These are phyloP conservation scores for Dillenia turbinata DNA, from an alignment of 164 flowering plant genomes.

Conservation along the genomic window DNA sequence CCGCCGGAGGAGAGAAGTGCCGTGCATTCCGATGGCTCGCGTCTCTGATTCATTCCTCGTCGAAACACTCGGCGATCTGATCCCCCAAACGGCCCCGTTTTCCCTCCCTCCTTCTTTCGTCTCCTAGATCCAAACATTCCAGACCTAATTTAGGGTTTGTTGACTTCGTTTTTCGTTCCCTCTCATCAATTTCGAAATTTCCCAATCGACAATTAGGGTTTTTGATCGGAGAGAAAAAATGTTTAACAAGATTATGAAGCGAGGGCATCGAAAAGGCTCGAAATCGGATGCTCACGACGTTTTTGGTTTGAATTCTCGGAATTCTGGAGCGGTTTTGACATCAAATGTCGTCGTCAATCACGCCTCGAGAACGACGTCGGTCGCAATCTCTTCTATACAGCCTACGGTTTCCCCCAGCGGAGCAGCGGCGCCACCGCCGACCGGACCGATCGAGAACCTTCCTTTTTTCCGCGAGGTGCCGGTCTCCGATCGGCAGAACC, in stretches of 20 bases:
- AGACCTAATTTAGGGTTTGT: too few relatives aligned
- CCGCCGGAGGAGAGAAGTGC: too few relatives aligned
- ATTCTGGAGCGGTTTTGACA: constrained; percentile 29
- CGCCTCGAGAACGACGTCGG: constrained; percentile 41
- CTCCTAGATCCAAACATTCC: too few relatives aligned
- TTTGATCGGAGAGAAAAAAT: constrained; percentile 19
- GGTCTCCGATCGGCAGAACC: constrained; percentile 38
- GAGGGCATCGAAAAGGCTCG: constrained; percentile 51
- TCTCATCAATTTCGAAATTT: too few relatives aligned
- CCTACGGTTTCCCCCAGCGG: background rate
- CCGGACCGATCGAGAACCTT: constrained; percentile 37
- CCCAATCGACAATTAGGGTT: too few relatives aligned
- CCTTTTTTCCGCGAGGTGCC: constrained; percentile 57
- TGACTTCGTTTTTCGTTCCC: too few relatives aligned
- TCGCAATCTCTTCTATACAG: constrained; percentile 9
- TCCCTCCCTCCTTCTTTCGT: too few relatives aligned
- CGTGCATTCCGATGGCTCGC: too few relatives aligned
- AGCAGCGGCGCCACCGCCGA: constrained; percentile 7
- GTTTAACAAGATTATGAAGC: constrained; percentile 68
- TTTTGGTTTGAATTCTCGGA: constrained; percentile 21
- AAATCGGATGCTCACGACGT: constrained; percentile 36
- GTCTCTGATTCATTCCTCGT: too few relatives aligned
- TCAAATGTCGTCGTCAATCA: constrained; percentile 52
- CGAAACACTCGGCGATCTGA: too few relatives aligned
- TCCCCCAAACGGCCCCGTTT: too few relatives aligned